A percentile compares a stretch with the other conserved stretches of the same genome.
These are phyloP conservation scores for Torulaspora franciscae DNA, from an alignment of 805 yeast species.

Conservation along the genomic window DNA sequence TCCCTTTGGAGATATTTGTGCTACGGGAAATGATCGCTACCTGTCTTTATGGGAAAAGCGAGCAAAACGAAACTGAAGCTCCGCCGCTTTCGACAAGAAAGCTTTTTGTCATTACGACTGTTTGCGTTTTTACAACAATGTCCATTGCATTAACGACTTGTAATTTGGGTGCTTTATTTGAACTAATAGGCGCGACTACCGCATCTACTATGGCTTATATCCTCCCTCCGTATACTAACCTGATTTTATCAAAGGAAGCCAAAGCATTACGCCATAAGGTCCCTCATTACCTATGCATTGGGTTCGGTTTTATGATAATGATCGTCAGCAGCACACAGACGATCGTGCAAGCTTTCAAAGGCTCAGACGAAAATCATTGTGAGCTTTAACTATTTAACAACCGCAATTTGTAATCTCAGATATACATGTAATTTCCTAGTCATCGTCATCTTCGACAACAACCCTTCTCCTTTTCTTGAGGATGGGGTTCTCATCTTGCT, in stretches of 20 bases:
- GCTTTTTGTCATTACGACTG: slow-evolving; percentile 62
- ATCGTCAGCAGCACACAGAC: slow-evolving; percentile 75
- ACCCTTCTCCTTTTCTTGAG: slow-evolving; percentile 27
- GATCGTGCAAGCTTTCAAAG: slow-evolving; percentile 42
- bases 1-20: slow-evolving; percentile 87
- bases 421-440: slow-evolving; percentile 2
- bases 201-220: slow-evolving; percentile 92
- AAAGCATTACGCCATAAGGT: slow-evolving; percentile 43
- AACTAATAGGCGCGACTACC: slow-evolving; percentile 86
- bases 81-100: slow-evolving; percentile 42
- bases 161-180: slow-evolving; percentile 82
- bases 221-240: slow-evolving; percentile 78
- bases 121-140: slow-evolving; percentile 66
- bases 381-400: slow-evolving; percentile 19
- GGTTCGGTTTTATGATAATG: slow-evolving; percentile 76
- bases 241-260: slow-evolving; percentile 52
- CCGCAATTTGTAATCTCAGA: not conserved
- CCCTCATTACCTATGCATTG: slow-evolving; percentile 56
- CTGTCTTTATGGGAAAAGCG: slow-evolving; percentile 7
- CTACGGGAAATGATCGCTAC: slow-evolving; percentile 82
- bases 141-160: slow-evolving; percentile 73
- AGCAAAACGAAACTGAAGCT: slow-evolving; percentile 30
- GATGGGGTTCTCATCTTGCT: slow-evolving; percentile 1
- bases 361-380: slow-evolving; percentile 48
- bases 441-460: slow-evolving; percentile 29